Base-by-base conservation (phyloP, 1,284 basidiomycete species). In the Takashimella koratensis region DNA sequence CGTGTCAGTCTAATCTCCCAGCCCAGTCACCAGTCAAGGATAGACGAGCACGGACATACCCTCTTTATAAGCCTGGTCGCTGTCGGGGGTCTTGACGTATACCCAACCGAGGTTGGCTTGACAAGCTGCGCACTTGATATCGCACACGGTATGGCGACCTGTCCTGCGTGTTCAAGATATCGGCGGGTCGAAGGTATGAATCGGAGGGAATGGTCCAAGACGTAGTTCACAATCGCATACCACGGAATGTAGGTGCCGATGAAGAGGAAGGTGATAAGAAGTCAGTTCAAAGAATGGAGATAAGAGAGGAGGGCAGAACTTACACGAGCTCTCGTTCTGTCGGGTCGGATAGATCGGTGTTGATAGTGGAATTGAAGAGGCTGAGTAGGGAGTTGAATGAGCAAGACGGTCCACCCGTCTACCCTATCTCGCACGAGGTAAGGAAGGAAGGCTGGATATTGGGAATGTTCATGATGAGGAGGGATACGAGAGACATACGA, bases 41-140 rank as follows among this genome's bases (percentile, higher is more conserved):
- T 16, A 42, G 36, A 20, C 41, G 23, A 20, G 16, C 5, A 5
- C 6, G n/a, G 5, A 49, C 64, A 54, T 49, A 71, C 72, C 73
- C 56, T 76, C 75, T 54, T 76, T 76, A 57, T 76, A 76, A 25
- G 66, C 57, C 60, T 76, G 73, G 5, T 75, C 74, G 4, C 66
- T 63, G 26, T 67, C 71, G 16, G 69, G 69, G 10, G 74, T 71
- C 48, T 67, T 68, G 54, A 76, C 63, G 49, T 76, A 76, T 65
- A 70, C 72, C 75, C 75, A 76, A 2, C 75, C 75, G 0, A 76
- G 56, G 23, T 63, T 59, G 0, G 66, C 52, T 11, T 64, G 51
- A 49, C 75, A 76, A 3, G 63, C 59, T 8, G 66, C 66, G 46
- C 75, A 76, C 12, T 59, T 58, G 25, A 76, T 62, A 44, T 76